A percentile compares a stretch with the other conserved stretches of the same genome.
phyloP scores from a whole-genome alignment of 192 early-diverging fungal genomes.

The Physocladia obscura region DNA sequence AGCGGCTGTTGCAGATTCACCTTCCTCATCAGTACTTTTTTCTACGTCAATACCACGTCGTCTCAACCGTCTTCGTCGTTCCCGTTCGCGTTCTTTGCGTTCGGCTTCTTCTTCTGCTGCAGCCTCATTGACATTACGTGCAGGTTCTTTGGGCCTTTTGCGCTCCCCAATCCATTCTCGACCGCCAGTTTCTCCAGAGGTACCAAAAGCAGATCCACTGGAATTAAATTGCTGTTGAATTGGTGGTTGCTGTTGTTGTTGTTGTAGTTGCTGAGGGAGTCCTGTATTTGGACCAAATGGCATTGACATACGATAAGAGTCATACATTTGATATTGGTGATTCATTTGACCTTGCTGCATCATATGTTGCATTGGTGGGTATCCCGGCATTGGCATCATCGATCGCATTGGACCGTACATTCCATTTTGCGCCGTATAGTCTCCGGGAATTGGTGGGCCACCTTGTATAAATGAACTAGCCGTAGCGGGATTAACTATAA shows the following conservation, averaged over 20 bases:
- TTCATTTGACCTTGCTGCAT: neutral
- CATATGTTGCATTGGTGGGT: neutral
- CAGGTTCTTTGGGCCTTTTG: constrained; percentile 12
- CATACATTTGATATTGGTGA: neutral
- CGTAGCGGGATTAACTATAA: neutral
- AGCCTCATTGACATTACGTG: constrained; percentile 10
- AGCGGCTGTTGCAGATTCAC: neutral
- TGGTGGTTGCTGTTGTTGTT: neutral
- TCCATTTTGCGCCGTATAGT: too few relatives aligned
- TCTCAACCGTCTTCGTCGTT: constrained; percentile 16
- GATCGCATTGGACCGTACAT: too few relatives aligned
- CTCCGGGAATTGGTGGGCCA: too few relatives aligned
- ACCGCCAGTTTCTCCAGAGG: neutral
- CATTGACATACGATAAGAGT: too few relatives aligned
- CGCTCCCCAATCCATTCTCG: constrained; percentile 24
- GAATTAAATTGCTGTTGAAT: neutral
- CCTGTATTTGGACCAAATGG: too few relatives aligned
- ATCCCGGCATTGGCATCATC: too few relatives aligned
- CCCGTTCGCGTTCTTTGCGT: constrained; percentile 21
- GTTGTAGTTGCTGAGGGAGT: too few relatives aligned
- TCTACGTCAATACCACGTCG: constrained; percentile 20
- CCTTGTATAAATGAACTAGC: too few relatives aligned
- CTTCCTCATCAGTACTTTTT: constrained; percentile 10
- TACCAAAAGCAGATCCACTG: neutral
- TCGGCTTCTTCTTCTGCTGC: constrained; percentile 28